phyloP scores from a whole-genome alignment of 148 eudicot species.

The Chenopodium formosanum region DNA sequence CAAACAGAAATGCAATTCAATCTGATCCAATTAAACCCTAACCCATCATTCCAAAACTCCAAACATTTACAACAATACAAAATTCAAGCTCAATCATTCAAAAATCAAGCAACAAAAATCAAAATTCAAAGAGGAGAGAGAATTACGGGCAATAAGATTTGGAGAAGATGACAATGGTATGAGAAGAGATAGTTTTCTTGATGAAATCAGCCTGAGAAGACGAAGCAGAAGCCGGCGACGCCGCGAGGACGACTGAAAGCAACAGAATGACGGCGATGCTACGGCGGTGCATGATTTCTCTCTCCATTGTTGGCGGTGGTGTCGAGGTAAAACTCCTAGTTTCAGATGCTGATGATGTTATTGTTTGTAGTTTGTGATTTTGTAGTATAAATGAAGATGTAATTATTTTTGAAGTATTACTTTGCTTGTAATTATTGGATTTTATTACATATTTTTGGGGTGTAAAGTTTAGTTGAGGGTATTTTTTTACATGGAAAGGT shows the following conservation, averaged over 20 bases:
- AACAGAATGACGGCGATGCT: neutral
- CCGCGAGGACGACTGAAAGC: conserved; percentile 10
- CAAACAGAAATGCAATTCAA: neutral
- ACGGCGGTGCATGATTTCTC: conserved; percentile 6
- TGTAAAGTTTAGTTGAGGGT: neutral
- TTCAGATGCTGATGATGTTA: neutral
- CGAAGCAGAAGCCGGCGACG: conserved; percentile 18
- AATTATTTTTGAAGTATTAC: neutral
- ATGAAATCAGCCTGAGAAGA: conserved; percentile 46
- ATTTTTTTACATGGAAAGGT: neutral
- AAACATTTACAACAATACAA: neutral
- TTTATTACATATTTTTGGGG: neutral
- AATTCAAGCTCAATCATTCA: neutral
- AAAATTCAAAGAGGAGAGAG: conserved; percentile 1
- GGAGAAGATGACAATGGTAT: conserved; percentile 72
- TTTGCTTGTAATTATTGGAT: neutral
- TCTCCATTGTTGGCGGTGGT: conserved; percentile 14
- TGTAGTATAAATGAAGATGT: neutral
- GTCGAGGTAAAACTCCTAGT: neutral
- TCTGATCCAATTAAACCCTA: neutral
- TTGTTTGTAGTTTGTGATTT: neutral
- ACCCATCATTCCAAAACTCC: neutral
- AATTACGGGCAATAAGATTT: conserved; percentile 78
- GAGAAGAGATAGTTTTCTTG: conserved; percentile 66
- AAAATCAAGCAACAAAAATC: neutral